These are phyloP conservation scores for Fusarium agapanthi DNA, from an alignment of 2,329 filamentous ascomycete species.

Conservation along the genomic window DNA sequence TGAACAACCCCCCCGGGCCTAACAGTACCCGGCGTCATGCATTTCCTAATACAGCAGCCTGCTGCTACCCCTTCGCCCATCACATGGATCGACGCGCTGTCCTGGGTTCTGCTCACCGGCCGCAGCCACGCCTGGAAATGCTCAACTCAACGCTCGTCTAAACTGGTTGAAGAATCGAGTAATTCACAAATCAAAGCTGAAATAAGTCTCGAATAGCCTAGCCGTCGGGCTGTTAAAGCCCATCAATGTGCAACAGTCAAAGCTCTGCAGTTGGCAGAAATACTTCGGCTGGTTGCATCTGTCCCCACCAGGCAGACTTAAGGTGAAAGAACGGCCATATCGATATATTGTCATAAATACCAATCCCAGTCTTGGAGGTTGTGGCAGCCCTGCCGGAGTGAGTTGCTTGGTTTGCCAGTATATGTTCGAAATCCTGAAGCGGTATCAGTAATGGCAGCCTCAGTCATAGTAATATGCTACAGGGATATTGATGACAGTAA, in stretches of 20 bases:
- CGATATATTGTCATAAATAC: not conserved
- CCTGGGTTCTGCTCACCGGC: constrained; percentile 40
- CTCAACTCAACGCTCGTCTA: not conserved
- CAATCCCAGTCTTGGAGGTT: not conserved
- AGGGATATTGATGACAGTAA: constrained; percentile 24
- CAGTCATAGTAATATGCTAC: not conserved
- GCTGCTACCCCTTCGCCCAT: constrained; percentile 37
- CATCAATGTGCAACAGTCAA: constrained; percentile 17
- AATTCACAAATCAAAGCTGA: not conserved
- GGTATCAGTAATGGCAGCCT: not conserved
- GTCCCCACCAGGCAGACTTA: constrained; percentile 7
- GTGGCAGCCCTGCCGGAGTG: not conserved
- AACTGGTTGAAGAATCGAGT: not conserved
- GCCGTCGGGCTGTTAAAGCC: constrained; percentile 22
- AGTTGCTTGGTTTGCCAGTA: not conserved
- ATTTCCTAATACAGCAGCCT: constrained; percentile 40
- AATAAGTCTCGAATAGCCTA: not conserved
- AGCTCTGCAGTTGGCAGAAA: constrained; percentile 2
- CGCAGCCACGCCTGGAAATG: constrained; percentile 36
- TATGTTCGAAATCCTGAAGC: not conserved
- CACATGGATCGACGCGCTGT: constrained; percentile 38
- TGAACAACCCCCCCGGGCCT: constrained; percentile 26
- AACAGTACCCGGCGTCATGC: constrained; percentile 37
- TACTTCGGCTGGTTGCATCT: constrained; percentile 15
- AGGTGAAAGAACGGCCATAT: constrained; percentile 1